Base-by-base conservation (phyloP, 768 basidiomycete genomes). In the Coprinopsis cinerea region DNA sequence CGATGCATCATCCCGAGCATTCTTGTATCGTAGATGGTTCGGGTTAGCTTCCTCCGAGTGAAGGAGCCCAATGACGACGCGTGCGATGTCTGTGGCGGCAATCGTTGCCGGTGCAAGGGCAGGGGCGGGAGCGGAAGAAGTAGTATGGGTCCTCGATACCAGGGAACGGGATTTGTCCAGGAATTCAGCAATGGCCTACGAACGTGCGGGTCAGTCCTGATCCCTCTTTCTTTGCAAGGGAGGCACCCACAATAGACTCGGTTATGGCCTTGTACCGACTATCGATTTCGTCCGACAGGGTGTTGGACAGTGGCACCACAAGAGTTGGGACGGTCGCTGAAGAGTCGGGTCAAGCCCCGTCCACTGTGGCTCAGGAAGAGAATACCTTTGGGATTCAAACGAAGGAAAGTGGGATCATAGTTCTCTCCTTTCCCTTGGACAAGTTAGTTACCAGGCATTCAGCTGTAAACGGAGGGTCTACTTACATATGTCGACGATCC, bases 121-220 rank as follows among this genome's bases (percentile, higher is more conserved):
- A 0, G 89, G 88, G 0, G 90, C 87, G 0, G 91, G 90, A 1
- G 83, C 79, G 11, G 68, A 61, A 0, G 86, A 87, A 2, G 81
- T 85, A 3, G 88, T 83, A 56, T 82, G 77, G 3, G 85, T 83
- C 37, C 72, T 77, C 7, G 87, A 88, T 48, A 73, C 66, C 13
- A 77, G 65, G 1, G 82, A 88, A 40, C 92, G 81, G 13, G 90
- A 89, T 62, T 83, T 84, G 68, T 92, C 91, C 39, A 94, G 72
- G 61, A 92, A 89, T 49, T 85, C 81, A 44, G 87, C 73, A 54
- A 92, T 85, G 24, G 76, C 69, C 90, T 92, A 51, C 17, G 49
- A 14, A n/a, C n/a, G n/a, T 13, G 18, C 37, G 18, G 18, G 37
- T 39, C 18, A 14, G 11, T 14, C 9, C 9, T 9, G 9, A 34